Base-by-base conservation (phyloP, 345 rosid species). In the Xanthoceras sorbifolium region DNA sequence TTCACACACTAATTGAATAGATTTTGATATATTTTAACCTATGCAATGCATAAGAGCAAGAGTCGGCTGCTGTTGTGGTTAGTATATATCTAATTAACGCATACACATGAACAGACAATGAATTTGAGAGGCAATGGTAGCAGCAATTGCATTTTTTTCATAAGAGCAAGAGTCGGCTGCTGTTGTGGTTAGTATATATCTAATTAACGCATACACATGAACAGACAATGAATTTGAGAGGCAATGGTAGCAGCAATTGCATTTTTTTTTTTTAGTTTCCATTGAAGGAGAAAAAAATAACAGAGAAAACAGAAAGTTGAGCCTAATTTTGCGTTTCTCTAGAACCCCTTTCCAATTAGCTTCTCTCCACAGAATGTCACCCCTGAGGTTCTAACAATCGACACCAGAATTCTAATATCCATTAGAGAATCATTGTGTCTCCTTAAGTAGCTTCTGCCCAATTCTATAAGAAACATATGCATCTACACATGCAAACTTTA, bases 401-500 rank as follows among this genome's bases (percentile, higher is more conserved):
- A 8, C 42, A 38, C 10, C 42, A 8, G 11, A 38, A 38, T 9
- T 1, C 42, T 1, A 1, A 32, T 1, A 32, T 32, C 36, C 6
- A 22, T 9, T 14, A 57, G 28, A 5, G 48, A 17, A 28, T 69
- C 72, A 17, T 2, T 9, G 17, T 29, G 61, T 55, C 73, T 73
- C 65, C 31, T 18, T 61, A 42, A 77, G 63, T 48, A 80, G 73
- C 69, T 63, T 67, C 12, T 52, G 61, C 2, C 82, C 84, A 75
- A 80, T 84, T 32, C 61, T 64, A 59, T 32, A 80, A 15, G 83
- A 71, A 78, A 70, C 77, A 60, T 64, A 75, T 34, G 82, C 82
- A 72, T 80, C 84, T 40, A 78, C 64, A 12, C 73, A 62, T 29
- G 83, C 88, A 85, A 46, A 72, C 32, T 64, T 80, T 26, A 78